Conservation (phyloP, 2,329 filamentous ascomycete genomes). For the Trichoderma atrobrunneum region DNA sequence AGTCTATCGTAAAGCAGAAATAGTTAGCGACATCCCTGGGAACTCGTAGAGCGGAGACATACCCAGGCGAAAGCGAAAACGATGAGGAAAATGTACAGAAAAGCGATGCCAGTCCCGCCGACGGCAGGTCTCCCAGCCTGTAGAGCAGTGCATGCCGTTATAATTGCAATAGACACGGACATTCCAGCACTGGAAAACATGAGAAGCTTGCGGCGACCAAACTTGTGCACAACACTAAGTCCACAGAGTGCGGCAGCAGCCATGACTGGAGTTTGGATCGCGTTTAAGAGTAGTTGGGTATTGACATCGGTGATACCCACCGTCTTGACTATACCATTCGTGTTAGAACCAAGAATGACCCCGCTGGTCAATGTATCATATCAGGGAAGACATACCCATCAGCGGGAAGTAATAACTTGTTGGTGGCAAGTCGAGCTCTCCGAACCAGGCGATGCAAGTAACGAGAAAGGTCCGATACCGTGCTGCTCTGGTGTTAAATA, state of each 20-base stretch:
- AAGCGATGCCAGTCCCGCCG: background rate
- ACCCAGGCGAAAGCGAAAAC: background rate
- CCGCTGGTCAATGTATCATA: background rate
- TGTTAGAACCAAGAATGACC: background rate
- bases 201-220: conserved; percentile 3
- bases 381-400: background rate
- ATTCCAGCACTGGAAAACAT: conserved; percentile 7
- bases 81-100: background rate
- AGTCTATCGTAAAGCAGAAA: background rate
- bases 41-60: background rate
- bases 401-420: background rate
- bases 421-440: background rate
- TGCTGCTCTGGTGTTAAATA: conserved; percentile 2
- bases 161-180: background rate
- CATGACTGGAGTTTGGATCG: conserved; percentile 1
- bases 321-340: background rate
- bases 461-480: conserved; percentile 1
- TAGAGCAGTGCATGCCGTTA: background rate
- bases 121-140: background rate
- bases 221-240: background rate
- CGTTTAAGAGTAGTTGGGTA: background rate
- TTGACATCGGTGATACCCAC: background rate
- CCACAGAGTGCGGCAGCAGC: background rate
- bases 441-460: background rate
- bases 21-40: background rate